Evolutionary conservation across 495 filamentous ascomycete species (phyloP).

Genomic region (Apodospora peruviana): DNA sequence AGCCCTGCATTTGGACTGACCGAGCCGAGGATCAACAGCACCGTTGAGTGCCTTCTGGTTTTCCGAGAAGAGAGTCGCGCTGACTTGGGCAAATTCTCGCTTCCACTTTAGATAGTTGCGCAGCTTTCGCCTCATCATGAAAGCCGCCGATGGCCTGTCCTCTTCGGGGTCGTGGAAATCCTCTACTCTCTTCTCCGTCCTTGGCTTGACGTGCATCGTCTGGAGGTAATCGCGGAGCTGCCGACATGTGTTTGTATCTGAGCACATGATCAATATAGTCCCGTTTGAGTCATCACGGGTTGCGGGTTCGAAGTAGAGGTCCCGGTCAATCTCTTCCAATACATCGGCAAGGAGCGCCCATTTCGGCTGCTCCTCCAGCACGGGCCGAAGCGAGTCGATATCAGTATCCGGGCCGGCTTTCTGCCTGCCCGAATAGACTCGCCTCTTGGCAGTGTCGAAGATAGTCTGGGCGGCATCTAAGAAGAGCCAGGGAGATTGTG

Average conservation of each 20-base stretch:
- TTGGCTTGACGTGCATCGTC: constrained; percentile 73
- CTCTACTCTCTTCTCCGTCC: constrained; percentile 34
- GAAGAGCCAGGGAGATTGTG: constrained; percentile 93
- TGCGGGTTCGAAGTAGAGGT: constrained; percentile 76
- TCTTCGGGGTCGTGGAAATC: constrained; percentile 41
- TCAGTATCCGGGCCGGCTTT: constrained; percentile 35
- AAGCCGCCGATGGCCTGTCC: constrained; percentile 62
- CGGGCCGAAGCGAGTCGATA: constrained; percentile 70
- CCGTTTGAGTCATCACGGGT: constrained; percentile 79
- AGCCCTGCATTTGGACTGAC: constrained; percentile 38
- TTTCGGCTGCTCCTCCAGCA: constrained; percentile 91
- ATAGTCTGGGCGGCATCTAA: constrained; percentile 92
- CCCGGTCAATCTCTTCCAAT: constrained; percentile 87
- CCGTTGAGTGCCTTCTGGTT: constrained; percentile 74
- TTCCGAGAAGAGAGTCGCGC: constrained; percentile 63
- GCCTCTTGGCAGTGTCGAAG: constrained; percentile 81
- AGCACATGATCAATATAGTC: constrained; percentile 91
- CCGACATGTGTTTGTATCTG: constrained; percentile 77
- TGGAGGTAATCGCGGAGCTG: constrained; percentile 89
- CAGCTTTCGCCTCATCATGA: constrained; percentile 84
- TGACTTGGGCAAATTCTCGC: constrained; percentile 78
- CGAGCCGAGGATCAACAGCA: constrained; percentile 43
- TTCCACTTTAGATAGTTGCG: constrained; percentile 93
- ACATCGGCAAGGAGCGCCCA: constrained; percentile 84
- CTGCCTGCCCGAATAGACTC: constrained; percentile 66